These are phyloP conservation scores for Fusarium sp. DNA, from an alignment of 2,329 filamentous ascomycete species.

Conservation along the genomic window DNA sequence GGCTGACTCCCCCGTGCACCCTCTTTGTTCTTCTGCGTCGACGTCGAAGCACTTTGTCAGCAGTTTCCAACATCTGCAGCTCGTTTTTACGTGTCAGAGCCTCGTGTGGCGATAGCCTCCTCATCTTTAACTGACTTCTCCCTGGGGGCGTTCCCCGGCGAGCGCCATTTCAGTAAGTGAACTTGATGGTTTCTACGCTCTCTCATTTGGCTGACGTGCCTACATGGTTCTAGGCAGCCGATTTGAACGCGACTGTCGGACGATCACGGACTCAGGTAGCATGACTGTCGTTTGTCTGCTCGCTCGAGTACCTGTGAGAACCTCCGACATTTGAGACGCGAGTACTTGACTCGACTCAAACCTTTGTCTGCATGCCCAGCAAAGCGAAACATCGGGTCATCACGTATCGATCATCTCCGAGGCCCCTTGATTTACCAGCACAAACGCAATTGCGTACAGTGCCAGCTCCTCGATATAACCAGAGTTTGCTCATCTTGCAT, in stretches of 20 bases:
- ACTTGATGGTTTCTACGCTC: background rate
- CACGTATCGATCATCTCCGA: background rate
- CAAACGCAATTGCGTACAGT: no score
- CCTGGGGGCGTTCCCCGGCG: no score
- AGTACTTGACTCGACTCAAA: no score
- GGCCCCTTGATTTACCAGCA: background rate
- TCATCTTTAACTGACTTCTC: background rate
- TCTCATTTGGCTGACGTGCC: background rate
- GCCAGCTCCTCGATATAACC: background rate
- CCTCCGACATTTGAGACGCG: no score
- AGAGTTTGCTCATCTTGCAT: background rate
- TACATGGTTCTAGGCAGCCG: background rate
- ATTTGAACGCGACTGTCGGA: background rate
- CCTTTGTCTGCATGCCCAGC: background rate
- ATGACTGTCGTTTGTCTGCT: background rate
- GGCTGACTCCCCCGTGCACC: no score
- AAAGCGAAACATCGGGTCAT: background rate
- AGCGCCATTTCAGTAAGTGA: background rate
- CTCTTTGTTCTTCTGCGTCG: background rate
- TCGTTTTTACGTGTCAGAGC: no score
- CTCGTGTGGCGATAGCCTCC: no score
- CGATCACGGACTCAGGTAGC: background rate
- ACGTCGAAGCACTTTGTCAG: no score
- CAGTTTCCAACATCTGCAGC: no score
- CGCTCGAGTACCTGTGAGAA: no score